phyloP scores from a whole-genome alignment of 2,329 filamentous ascomycete species.

The Pyrenochaeta sp. region DNA sequence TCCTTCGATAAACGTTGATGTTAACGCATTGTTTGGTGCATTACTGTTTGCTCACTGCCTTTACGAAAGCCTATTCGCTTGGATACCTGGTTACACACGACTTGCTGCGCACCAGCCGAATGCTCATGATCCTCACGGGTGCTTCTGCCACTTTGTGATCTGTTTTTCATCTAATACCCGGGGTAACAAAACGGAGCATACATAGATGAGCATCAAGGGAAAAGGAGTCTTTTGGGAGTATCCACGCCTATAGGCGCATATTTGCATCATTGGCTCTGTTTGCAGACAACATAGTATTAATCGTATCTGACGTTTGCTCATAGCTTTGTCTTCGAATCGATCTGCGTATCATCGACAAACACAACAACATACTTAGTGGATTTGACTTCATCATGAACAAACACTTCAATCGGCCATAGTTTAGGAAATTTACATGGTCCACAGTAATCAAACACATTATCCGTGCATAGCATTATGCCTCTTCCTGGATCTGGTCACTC shows the following conservation, averaged over 20 bases:
- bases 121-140: background rate
- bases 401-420: no score
- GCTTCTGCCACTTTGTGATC: no score
- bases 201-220: slow-evolving; percentile 11
- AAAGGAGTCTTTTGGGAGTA: slow-evolving; percentile 7
- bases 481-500: background rate
- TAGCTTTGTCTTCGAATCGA: no score
- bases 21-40: background rate
- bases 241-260: slow-evolving; percentile 1
- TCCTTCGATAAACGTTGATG: no score
- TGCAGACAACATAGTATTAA: no score
- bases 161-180: slow-evolving; percentile 22
- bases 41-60: background rate
- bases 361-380: no score
- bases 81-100: background rate
- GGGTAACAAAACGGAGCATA: slow-evolving; percentile 26
- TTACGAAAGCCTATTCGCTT: background rate
- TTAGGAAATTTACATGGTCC: slow-evolving; percentile 3
- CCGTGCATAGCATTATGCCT: slow-evolving; percentile 1
- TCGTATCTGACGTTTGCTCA: no score
- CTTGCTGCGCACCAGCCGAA: background rate
- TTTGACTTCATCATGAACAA: no score
- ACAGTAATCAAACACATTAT: slow-evolving; percentile 15
- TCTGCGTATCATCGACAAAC: no score
- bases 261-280: background rate